A percentile compares a stretch with the other conserved stretches of the same genome.
Conservation (phyloP, 139 green algal species). For the Micromonas commoda region DNA sequence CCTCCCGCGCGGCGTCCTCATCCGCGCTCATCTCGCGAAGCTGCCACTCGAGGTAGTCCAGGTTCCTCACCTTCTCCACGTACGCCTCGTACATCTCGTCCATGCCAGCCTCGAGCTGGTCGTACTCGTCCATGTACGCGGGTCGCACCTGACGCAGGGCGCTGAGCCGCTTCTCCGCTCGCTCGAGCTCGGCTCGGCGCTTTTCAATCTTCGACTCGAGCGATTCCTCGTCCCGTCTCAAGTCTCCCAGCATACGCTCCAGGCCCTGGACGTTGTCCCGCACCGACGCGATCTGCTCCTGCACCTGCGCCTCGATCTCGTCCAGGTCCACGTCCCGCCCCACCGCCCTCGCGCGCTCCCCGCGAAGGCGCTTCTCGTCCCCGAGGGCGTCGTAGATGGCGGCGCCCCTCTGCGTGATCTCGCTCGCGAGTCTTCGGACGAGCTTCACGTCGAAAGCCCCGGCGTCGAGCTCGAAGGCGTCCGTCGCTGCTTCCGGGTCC, state of each 20-base stretch:
- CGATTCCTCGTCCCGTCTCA: slow-evolving; percentile 52
- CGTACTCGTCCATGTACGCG: slow-evolving; percentile 80
- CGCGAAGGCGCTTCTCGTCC: background rate
- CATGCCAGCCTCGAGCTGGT: slow-evolving; percentile 66
- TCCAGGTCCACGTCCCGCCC: slow-evolving; percentile 58
- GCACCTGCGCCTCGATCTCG: slow-evolving; percentile 51
- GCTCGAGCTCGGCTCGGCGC: slow-evolving; percentile 59
- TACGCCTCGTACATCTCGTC: slow-evolving; percentile 55
- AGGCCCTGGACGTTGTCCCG: slow-evolving; percentile 33
- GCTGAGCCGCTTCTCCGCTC: slow-evolving; percentile 63
- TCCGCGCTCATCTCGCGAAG: slow-evolving; percentile 46
- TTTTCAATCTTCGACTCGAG: slow-evolving; percentile 60
- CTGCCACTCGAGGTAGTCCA: slow-evolving; percentile 70
- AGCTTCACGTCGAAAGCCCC: slow-evolving; percentile 30
- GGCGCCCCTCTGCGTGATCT: slow-evolving; percentile 57
- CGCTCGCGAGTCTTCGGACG: slow-evolving; percentile 37
- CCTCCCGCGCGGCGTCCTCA: slow-evolving; percentile 62
- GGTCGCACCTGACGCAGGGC: slow-evolving; percentile 48
- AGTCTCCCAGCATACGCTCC: slow-evolving; percentile 51
- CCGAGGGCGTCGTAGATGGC: slow-evolving; percentile 62
- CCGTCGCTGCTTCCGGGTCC: background rate
- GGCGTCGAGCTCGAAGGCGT: slow-evolving; percentile 2
- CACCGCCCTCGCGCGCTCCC: slow-evolving; percentile 55
- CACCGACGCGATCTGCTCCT: slow-evolving; percentile 45
- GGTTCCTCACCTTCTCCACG: slow-evolving; percentile 58